Evolutionary conservation across 2,329 filamentous ascomycete species (phyloP), one percentile per base, ranked within the genome.

Genomic region (Neonectria neomacrospora): DNA sequence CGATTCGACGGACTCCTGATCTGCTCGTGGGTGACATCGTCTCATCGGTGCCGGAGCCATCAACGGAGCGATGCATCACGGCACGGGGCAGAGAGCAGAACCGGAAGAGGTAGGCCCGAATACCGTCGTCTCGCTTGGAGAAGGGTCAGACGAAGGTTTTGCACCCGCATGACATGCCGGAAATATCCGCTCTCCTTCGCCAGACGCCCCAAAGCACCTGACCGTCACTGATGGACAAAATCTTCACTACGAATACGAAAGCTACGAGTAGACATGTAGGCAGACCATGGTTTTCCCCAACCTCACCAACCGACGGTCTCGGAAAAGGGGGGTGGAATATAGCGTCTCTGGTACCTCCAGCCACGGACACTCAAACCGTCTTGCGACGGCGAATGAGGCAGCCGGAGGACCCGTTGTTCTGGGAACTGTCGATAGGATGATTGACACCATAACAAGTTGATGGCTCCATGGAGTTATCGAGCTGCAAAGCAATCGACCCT

Each of bases 381-480:
- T 85, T 84, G 80, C 82, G 72, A 82, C 78, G 80, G 86, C 89
- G 89, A 92, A 84, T 88, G 87, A 85, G 86, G 87, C 85, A 84
- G 81, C 82, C 80, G 80, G 80, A 82, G 81, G 79, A 83, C 83
- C 81, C 80, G 82, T 96, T 87, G 75, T 80, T 97, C 90, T 96
- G 80, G 92, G 90, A 96, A 90, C 92, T 96, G 94, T 97, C 93
- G 91, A 94, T 92, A 89, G 91, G 91, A 94, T 84, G 81, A 93
- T 91, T 89, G 86, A 91, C 90, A 94, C 88, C 91, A 93, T 89
- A 80, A 75, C 77, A 80, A 78, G 78, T 79, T 80, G 87, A 89
- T 92, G 91, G 89, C 90, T 94, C 91, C 91, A 90, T 93, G 77
- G 67, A 76, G 82, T 86, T 88, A 93, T 92, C 91, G 92, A 95